Evolutionary conservation across 768 basidiomycete species (phyloP).

Genomic region (Roridomyces roridus): DNA sequence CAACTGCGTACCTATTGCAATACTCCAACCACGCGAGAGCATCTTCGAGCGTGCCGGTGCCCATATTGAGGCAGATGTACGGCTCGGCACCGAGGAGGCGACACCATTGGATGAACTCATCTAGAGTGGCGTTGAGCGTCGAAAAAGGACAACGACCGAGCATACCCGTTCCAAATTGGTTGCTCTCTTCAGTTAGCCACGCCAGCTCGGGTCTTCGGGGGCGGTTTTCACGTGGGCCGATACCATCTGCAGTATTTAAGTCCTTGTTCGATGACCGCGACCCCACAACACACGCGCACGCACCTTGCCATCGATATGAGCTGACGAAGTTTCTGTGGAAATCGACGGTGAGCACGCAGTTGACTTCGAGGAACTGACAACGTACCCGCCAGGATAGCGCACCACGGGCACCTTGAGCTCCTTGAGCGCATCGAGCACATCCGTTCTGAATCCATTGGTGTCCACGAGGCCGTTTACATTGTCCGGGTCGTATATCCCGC

Average conservation of each 20-base stretch:
- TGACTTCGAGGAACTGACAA: neutral
- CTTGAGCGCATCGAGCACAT: constrained; percentile 52
- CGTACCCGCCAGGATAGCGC: constrained; percentile 59
- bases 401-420: constrained; percentile 56
- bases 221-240: constrained; percentile 55
- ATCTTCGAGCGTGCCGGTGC: constrained; percentile 65
- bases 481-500: constrained; percentile 50
- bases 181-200: constrained; percentile 65
- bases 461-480: constrained; percentile 43
- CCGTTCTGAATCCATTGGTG: constrained; percentile 53
- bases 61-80: constrained; percentile 69
- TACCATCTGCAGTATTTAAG: constrained; percentile 44
- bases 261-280: neutral
- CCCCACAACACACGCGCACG: neutral
- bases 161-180: constrained; percentile 62
- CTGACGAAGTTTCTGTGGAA: constrained; percentile 53
- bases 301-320: constrained; percentile 61
- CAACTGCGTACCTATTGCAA: constrained; percentile 53
- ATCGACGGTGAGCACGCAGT: neutral
- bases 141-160: constrained; percentile 1
- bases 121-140: constrained; percentile 7
- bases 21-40: constrained; percentile 68
- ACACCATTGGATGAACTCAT: constrained; percentile 64
- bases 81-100: constrained; percentile 58
- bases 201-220: constrained; percentile 65